Evolutionary conservation across 176 grass and related monocot species (phyloP), one percentile per base, ranked within the genome.

Genomic region (Aegilops bicornis): DNA sequence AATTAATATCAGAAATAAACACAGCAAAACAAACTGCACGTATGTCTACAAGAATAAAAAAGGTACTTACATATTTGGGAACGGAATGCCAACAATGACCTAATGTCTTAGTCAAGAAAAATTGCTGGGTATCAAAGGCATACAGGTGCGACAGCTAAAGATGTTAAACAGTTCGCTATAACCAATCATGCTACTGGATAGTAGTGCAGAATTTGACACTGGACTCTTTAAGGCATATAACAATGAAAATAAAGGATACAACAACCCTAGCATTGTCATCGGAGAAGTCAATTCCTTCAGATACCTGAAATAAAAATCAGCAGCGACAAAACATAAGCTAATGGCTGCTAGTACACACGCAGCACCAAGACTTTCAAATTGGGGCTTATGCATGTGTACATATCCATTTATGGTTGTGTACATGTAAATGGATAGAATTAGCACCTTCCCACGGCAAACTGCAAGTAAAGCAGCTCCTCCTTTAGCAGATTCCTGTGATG

Each of bases 21-120:
- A 62, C 7, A 65, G 27, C n/a, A 86, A 11, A 11, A 31, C 2
- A 64, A 22, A 68, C 33, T 76, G n/a, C 31, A 84, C 5, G 32
- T 84, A 70, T 91, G 6, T 52, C 35, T 64, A 73, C 63, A 61
- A 65, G 5, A 10, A 87, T 19, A 73, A 78, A 36, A 27, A 45
- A 79, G 60, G 37, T 61, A 87, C 96, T 91, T 94, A 98, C 96
- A 86, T 85, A 89, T 98, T 98, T 94, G 96, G 96, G 89, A 98
- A 98, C 43, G 96, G 96, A 62, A 98, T 98, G 50, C 96, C 96
- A 65, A 98, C 93, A 86, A 98, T 92, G 71, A 98, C 96, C 96
- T 98, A 84, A 89, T 71, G 71, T 60, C 82, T 84, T 92, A 6
- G 91, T 98, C 86, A 98, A 95, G 90, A 90, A 95, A 95, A 93